Conservation (phyloP, 2,329 filamentous ascomycete genomes). For the Aureobasidium sp. region DNA sequence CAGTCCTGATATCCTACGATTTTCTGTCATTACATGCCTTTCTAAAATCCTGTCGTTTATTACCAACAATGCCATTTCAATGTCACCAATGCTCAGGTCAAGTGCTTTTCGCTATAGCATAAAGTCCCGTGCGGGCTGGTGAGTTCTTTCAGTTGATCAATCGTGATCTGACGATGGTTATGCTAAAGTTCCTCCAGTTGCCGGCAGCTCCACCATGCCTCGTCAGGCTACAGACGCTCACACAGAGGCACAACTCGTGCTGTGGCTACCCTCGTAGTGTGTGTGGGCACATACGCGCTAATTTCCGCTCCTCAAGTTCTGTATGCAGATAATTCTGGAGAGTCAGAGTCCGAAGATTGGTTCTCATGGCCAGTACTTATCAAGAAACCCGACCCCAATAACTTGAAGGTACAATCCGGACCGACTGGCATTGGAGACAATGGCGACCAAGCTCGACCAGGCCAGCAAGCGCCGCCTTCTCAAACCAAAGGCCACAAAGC, state of each 20-base stretch:
- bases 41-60: not conserved
- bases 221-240: not conserved
- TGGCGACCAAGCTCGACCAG: constrained; percentile 6
- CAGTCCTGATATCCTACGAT: not conserved
- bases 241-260: not conserved
- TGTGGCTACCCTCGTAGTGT: not conserved
- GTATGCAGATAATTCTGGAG: constrained; percentile 1
- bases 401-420: not conserved
- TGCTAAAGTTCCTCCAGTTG: not conserved
- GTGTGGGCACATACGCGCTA: not conserved
- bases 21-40: not conserved
- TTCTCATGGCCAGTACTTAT: constrained; percentile 6
- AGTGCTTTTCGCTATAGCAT: not conserved
- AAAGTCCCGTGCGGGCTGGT: constrained; percentile 3
- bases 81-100: constrained; percentile 10
- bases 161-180: too few species aligned
- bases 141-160: not conserved
- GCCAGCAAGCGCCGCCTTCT: constrained; percentile 22
- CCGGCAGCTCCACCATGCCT: not conserved
- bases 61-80: not conserved
- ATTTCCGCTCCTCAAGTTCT: not conserved
- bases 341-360: constrained; percentile 3
- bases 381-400: not conserved
- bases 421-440: not conserved
- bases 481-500: constrained; percentile 22